Evolutionary conservation across 176 grass and related monocot species (phyloP), one percentile per base, ranked within the genome.

Genomic region (Canna indica): DNA sequence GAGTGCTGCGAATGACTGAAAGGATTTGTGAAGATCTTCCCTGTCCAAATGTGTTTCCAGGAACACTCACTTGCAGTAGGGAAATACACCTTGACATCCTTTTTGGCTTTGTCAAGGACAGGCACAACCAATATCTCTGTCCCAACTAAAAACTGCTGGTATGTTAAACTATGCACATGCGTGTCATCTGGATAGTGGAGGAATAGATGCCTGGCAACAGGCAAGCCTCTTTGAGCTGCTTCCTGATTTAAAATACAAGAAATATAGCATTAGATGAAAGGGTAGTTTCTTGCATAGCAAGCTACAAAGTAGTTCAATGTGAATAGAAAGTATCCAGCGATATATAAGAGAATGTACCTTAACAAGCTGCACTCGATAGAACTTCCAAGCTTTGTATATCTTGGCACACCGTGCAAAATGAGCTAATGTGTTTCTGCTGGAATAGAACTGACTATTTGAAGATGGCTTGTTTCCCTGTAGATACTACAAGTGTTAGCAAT

Each of bases 341-440:
- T 24, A 64, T 15, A 11, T 17, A 17, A 75, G 58, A 16, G 13
- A 30, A 30, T 30, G 3, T 71, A 90, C 88, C 81, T 73, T 36
- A 27, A 96, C 91, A 46, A 96, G 83, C 48, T 86, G 59, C 16
- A 78, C 36, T 36, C 88, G 84, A 58, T 96, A 96, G 78, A 96
- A 96, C 70, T 86, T 82, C 91, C 91, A 96, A 26, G 91, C 91
- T 65, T 72, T 82, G 85, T 91, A 96, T 12, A 96, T 84, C 78
- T 81, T 96, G 60, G 91, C 91, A 72, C 91, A 96, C 30, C 85
- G 88, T 9, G 88, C 85, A 75, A 96, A 96, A 41, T 96, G 91
- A 50, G 83, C 66, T 4, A 96, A 78, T 68, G 85, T 79, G 15
- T 60, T 60, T 31, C 38, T 67, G 47, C 80, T 88, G 41, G 88